Conservation (phyloP, 2,329 filamentous ascomycete genomes). For the Hymenoscyphus occultus region DNA sequence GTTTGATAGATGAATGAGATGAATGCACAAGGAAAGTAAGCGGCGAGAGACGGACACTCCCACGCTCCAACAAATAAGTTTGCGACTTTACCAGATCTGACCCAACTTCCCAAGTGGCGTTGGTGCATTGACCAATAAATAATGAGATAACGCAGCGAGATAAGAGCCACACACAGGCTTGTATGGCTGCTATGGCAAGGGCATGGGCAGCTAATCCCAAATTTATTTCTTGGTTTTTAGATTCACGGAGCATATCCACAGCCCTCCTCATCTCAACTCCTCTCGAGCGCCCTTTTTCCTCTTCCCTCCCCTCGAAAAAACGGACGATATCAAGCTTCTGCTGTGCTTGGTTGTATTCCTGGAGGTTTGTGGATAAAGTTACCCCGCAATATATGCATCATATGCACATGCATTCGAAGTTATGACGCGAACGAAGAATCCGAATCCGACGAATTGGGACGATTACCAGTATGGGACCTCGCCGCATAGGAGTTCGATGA, state of each 20-base stretch:
- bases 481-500: slow-evolving; percentile 32
- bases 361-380: neutral
- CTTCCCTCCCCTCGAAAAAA: neutral
- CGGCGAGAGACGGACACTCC: neutral
- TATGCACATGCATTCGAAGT: neutral
- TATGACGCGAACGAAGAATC: slow-evolving; percentile 16
- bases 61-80: too few species aligned
- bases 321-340: neutral
- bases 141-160: neutral
- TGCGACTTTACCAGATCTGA: too few species aligned
- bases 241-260: neutral
- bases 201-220: too few species aligned
- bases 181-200: too few species aligned
- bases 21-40: neutral
- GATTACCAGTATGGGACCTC: slow-evolving; percentile 37
- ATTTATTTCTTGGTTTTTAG: too few species aligned
- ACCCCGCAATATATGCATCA: neutral
- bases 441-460: slow-evolving; percentile 34
- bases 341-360: neutral
- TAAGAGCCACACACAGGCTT: too few species aligned
- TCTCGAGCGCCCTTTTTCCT: neutral
- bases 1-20: too few species aligned
- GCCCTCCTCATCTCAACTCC: neutral
- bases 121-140: slow-evolving; percentile 12
- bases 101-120: neutral